phyloP scores from a whole-genome alignment of 176 grass and related monocot genomes.

The Miscanthus lutarioriparius region DNA sequence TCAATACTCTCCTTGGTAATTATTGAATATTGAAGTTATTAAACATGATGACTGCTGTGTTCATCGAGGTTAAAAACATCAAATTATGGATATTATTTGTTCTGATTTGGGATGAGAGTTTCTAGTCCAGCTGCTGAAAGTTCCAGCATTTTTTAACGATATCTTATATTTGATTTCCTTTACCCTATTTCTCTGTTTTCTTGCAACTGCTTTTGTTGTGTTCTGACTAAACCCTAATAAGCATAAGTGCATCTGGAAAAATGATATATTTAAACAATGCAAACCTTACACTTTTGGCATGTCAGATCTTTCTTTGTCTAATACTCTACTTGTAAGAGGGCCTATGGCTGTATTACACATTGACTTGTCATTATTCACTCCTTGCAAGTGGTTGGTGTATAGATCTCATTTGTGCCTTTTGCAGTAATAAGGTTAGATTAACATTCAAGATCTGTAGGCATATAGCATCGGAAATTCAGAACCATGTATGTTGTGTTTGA shows the following conservation, averaged over 20 bases:
- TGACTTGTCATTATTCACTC: neutral
- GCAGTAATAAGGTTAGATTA: too few species aligned
- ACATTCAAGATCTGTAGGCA: too few species aligned
- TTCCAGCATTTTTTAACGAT: neutral
- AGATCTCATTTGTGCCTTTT: too few species aligned
- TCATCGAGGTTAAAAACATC: neutral
- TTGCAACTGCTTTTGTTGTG: neutral
- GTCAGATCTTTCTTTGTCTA: neutral
- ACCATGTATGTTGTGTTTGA: constrained; percentile 12
- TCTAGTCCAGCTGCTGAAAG: neutral
- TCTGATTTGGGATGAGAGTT: neutral
- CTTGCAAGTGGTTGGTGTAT: too few species aligned
- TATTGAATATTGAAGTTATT: constrained; percentile 24
- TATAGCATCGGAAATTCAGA: neutral
- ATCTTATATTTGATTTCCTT: neutral
- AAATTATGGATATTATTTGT: constrained; percentile 21
- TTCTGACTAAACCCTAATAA: constrained; percentile 10
- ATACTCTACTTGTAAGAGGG: neutral
- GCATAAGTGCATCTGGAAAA: neutral
- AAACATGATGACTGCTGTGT: neutral
- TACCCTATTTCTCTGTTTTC: neutral
- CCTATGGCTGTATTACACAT: constrained; percentile 5
- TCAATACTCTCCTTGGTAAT: neutral
- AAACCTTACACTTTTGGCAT: neutral
- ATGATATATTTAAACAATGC: neutral